Conservation (phyloP, 805 yeast species). For the Yamadazyma sp. region DNA sequence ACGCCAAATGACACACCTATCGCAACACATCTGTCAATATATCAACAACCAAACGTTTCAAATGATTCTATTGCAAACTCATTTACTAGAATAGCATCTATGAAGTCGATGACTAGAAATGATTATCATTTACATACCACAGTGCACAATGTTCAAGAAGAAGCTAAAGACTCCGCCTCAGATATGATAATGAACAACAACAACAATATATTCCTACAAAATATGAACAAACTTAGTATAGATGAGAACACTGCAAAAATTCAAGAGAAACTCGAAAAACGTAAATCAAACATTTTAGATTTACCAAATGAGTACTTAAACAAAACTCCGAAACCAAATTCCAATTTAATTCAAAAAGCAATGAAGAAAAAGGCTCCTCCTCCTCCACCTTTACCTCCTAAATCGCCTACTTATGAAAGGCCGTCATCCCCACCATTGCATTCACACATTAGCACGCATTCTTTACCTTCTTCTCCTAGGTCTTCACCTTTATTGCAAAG, state of each 20-base stretch:
- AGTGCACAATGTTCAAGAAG: constrained; percentile 18
- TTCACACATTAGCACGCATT: neutral
- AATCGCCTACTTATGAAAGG: constrained; percentile 3
- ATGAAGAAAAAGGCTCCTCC: constrained; percentile 37
- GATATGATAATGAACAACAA: constrained; percentile 21
- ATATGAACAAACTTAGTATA: constrained; percentile 1
- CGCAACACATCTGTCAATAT: neutral
- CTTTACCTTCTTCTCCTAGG: constrained; percentile 3
- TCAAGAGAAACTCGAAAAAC: constrained; percentile 4
- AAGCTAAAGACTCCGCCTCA: neutral
- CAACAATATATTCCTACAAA: constrained; percentile 23
- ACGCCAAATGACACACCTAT: neutral
- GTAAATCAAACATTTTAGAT: constrained; percentile 23
- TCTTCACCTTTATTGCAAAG: neutral
- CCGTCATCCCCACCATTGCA: constrained; percentile 1
- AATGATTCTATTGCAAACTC: constrained; percentile 22
- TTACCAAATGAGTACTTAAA: constrained; percentile 29
- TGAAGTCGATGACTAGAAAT: constrained; percentile 28
- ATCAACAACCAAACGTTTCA: constrained; percentile 9
- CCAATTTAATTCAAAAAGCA: constrained; percentile 21
- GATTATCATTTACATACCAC: constrained; percentile 37
- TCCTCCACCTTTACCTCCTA: constrained; percentile 34
- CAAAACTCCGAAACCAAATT: neutral
- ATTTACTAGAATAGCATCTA: constrained; percentile 33
- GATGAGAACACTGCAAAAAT: neutral